Evolutionary conservation across 192 early-diverging fungal genomes (phyloP).

Genomic region (Powellomyces hirtus): DNA sequence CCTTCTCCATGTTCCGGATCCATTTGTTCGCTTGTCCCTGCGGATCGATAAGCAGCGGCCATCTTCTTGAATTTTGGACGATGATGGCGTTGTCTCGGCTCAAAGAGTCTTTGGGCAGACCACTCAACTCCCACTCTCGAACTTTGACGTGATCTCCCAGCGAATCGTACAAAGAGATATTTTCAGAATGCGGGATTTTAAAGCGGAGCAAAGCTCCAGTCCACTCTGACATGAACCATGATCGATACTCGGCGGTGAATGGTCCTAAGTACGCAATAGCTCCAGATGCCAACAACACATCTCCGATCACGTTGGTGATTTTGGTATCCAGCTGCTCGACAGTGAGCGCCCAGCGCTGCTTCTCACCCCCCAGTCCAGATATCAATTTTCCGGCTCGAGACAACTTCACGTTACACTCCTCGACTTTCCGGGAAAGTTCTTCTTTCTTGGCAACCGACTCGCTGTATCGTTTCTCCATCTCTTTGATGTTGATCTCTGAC

Average conservation of each 20-base stretch:
- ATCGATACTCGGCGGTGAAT: slow-evolving; percentile 57
- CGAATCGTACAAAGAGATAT: slow-evolving; percentile 48
- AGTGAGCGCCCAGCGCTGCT: slow-evolving; percentile 58
- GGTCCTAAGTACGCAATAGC: slow-evolving; percentile 62
- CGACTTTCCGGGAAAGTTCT: slow-evolving; percentile 58
- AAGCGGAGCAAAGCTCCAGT: slow-evolving; percentile 43
- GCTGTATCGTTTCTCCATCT: slow-evolving; percentile 60
- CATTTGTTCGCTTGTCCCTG: slow-evolving; percentile 68
- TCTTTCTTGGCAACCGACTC: slow-evolving; percentile 64
- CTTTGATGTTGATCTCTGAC: slow-evolving; percentile 61
- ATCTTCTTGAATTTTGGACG: slow-evolving; percentile 59
- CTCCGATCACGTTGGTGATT: slow-evolving; percentile 57
- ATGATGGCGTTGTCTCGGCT: slow-evolving; percentile 62
- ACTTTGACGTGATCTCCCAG: slow-evolving; percentile 61
- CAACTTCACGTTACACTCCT: slow-evolving; percentile 58
- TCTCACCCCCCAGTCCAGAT: slow-evolving; percentile 56
- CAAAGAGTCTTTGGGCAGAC: slow-evolving; percentile 57
- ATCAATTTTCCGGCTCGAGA: slow-evolving; percentile 59
- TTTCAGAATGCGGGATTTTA: slow-evolving; percentile 64
- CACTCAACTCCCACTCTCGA: slow-evolving; percentile 57
- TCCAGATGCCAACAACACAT: slow-evolving; percentile 55
- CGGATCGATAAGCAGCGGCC: slow-evolving; percentile 64
- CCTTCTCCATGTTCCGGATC: slow-evolving; percentile 67
- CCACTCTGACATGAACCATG: slow-evolving; percentile 50
- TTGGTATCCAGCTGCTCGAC: slow-evolving; percentile 56